Evolutionary conservation across 164 flowering plant genomes (phyloP).

Genomic region (Tinospora cordifolia): DNA sequence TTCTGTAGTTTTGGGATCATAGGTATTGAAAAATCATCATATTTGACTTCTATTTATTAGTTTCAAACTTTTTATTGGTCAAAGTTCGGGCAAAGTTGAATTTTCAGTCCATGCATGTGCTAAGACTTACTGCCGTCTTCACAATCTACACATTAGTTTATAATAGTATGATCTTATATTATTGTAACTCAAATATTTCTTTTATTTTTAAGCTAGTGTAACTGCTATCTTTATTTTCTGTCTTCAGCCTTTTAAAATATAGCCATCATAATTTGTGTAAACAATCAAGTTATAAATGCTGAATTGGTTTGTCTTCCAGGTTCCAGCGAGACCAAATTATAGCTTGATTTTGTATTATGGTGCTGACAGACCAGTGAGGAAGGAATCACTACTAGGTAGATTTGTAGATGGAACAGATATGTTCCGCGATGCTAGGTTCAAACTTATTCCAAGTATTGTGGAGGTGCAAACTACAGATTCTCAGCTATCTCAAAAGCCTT

Average conservation of each 20-base stretch:
- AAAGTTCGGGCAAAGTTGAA: no score
- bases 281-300: background rate
- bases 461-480: constrained; percentile 44
- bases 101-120: no score
- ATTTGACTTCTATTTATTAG: no score
- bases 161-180: background rate
- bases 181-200: background rate
- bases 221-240: background rate
- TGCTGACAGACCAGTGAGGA: constrained; percentile 65
- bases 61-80: no score
- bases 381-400: constrained; percentile 60
- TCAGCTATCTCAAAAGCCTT: background rate
- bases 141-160: background rate
- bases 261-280: background rate
- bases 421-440: constrained; percentile 83
- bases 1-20: no score
- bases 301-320: constrained; percentile 36
- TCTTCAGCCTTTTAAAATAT: background rate
- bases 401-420: constrained; percentile 75
- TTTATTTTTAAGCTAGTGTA: background rate
- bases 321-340: constrained; percentile 92
- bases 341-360: constrained; percentile 82
- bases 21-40: no score
- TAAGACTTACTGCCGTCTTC: no score
- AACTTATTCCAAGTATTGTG: constrained; percentile 84